Conservation (phyloP, 805 yeast species). For the Cephaloascus fragrans region DNA sequence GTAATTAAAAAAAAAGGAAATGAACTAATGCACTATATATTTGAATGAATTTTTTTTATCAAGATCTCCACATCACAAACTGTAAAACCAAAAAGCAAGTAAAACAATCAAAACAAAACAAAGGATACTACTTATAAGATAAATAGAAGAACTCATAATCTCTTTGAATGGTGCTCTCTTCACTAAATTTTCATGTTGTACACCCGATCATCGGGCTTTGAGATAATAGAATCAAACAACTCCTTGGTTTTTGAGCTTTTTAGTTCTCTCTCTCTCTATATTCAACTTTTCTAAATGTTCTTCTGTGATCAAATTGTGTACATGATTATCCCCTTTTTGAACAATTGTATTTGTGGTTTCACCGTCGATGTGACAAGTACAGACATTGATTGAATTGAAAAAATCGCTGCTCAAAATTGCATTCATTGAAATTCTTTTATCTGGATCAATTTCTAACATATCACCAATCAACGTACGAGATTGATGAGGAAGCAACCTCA, state of each 20-base stretch:
- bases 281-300: slow-evolving; percentile 41
- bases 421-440: slow-evolving; percentile 46
- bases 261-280: slow-evolving; percentile 19
- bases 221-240: too few species aligned
- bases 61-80: neutral
- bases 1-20: neutral
- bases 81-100: too few species aligned
- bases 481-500: slow-evolving; percentile 60
- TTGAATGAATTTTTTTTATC: neutral
- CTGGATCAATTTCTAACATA: slow-evolving; percentile 58
- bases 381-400: slow-evolving; percentile 44
- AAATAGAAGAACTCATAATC: too few species aligned
- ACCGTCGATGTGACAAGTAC: slow-evolving; percentile 25
- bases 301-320: slow-evolving; percentile 61
- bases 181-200: slow-evolving; percentile 9
- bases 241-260: slow-evolving; percentile 8
- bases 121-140: too few species aligned
- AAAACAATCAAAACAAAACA: too few species aligned
- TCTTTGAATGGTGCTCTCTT: too few species aligned
- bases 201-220: neutral
- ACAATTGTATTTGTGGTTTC: slow-evolving; percentile 2
- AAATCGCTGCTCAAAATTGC: slow-evolving; percentile 51
- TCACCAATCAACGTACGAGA: slow-evolving; percentile 50
- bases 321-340: slow-evolving; percentile 30
- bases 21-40: neutral